Evolutionary conservation across 306 rosid species (phyloP).

Genomic region (Purshia tridentata): DNA sequence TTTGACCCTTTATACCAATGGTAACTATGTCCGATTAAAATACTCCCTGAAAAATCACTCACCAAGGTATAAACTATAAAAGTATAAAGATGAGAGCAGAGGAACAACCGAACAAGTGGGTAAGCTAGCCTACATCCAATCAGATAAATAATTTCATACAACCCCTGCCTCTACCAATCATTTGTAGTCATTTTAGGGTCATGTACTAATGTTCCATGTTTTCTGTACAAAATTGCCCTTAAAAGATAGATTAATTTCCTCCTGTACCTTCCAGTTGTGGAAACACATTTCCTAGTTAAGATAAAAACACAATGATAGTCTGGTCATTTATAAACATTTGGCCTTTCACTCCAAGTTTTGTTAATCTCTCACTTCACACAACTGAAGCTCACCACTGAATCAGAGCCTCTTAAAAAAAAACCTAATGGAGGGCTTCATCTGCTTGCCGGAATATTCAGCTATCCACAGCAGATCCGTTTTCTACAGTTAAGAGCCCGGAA

Average conservation of each 20-base stretch:
- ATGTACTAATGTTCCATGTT: neutral
- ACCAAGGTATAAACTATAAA: neutral
- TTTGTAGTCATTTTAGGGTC: slow-evolving; percentile 4
- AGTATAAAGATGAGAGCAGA: neutral
- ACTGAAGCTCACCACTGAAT: slow-evolving; percentile 7
- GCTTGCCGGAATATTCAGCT: neutral
- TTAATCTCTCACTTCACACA: neutral
- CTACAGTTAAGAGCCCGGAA: neutral
- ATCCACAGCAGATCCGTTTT: slow-evolving; percentile 12
- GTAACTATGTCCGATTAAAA: too few relatives aligned
- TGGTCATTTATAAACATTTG: slow-evolving; percentile 18
- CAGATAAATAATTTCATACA: neutral
- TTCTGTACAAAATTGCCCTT: slow-evolving; percentile 16
- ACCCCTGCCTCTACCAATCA: slow-evolving; percentile 26
- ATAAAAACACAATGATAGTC: neutral
- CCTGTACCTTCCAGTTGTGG: neutral
- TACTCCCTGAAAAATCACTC: neutral
- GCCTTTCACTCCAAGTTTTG: neutral
- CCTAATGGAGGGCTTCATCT: slow-evolving; percentile 4
- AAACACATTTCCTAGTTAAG: neutral
- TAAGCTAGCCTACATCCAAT: neutral
- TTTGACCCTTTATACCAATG: neutral
- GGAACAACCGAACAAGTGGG: neutral
- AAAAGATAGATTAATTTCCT: neutral
- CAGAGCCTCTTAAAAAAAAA: slow-evolving; percentile 1